phyloP scores from a whole-genome alignment of 2,329 filamentous ascomycete genomes.

The Knufia petricola region DNA sequence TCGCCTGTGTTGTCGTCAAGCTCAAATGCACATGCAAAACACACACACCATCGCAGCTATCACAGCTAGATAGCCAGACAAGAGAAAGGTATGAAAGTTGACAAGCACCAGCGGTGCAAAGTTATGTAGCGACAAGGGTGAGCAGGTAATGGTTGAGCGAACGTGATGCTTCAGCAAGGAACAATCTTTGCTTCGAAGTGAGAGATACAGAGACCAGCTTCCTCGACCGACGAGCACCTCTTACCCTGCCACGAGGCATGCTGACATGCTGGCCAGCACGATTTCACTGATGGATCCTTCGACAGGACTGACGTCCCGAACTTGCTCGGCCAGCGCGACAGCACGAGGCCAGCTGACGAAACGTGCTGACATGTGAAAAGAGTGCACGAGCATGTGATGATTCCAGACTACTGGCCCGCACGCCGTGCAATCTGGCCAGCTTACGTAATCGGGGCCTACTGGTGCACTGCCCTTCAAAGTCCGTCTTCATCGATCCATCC shows the following conservation, averaged over 20 bases:
- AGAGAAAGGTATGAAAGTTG: conserved; percentile 2
- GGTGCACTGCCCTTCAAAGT: no score
- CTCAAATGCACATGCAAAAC: conserved; percentile 6
- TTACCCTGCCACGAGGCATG: conserved; percentile 3
- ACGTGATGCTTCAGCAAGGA: conserved; percentile 1
- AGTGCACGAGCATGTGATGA: conserved; percentile 3
- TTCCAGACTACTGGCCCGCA: not conserved
- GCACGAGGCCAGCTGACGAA: not conserved
- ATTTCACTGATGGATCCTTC: conserved; percentile 1
- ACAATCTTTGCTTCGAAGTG: conserved; percentile 1
- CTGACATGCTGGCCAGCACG: not conserved
- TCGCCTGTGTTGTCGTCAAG: not conserved
- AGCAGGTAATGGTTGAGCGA: conserved; percentile 3
- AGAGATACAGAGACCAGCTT: conserved; percentile 8
- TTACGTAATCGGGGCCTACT: no score
- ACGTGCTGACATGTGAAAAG: conserved; percentile 8
- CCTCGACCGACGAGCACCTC: conserved; percentile 1
- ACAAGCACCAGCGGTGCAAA: not conserved
- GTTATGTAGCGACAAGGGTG: not conserved
- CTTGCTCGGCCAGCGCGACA: not conserved
- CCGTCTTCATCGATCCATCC: no score
- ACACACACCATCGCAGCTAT: conserved; percentile 7
- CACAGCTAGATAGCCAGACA: not conserved
- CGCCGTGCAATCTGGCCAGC: not conserved
- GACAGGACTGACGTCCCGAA: not conserved